Evolutionary conservation across 2,329 filamentous ascomycete genomes (phyloP), one percentile per base, ranked within the genome.

Genomic region (Akanthomyces uredinophilus): DNA sequence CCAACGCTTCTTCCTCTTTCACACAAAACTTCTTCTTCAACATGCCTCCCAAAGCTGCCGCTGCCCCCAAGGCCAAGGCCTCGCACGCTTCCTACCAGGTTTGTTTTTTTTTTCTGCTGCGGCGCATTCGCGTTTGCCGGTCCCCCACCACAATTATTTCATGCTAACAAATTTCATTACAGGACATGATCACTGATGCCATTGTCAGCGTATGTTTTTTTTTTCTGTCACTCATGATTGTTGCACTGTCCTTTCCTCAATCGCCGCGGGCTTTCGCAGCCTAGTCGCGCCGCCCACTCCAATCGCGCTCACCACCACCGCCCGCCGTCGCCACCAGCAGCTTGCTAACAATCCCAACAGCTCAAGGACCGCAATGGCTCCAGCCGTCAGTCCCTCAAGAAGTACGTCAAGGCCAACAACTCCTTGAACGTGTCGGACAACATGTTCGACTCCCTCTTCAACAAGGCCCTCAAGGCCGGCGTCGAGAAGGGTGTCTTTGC

Each of bases 401-500:
- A 86, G 74, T 86, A 82, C 73, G 80, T 84, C 70, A 78, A 78
- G 72, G 78, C 79, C 68, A 82, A 84, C 76, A 83, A 84, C 77
- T 75, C 71, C 64, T 73, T 82, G 69, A 75, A 74, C 63, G 72
- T 73, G 29, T 72, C 74, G 66, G 75, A 84, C 73, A 79, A 79
- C 70, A 85, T 85, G 83, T 86, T 86, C 77, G 83, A 83, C 72
- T 83, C 83, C 65, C 88, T 92, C 71, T 92, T 96, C 86, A 95
- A 95, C 87, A 89, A 89, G 77, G 91, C 91, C 60, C 82, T 96
- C 73, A 86, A 89, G 78, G 79, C 81, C 64, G 92, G 92, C 75
- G 92, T 93, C 70, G 91, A 96, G 72, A 92, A 89, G 83, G 91
- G 90, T 66, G 83, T 90, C 70, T 96, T 96, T 74, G 84, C 87